These are phyloP conservation scores for Oxyria digyna DNA, from an alignment of 148 eudicot genomes.

Conservation along the genomic window DNA sequence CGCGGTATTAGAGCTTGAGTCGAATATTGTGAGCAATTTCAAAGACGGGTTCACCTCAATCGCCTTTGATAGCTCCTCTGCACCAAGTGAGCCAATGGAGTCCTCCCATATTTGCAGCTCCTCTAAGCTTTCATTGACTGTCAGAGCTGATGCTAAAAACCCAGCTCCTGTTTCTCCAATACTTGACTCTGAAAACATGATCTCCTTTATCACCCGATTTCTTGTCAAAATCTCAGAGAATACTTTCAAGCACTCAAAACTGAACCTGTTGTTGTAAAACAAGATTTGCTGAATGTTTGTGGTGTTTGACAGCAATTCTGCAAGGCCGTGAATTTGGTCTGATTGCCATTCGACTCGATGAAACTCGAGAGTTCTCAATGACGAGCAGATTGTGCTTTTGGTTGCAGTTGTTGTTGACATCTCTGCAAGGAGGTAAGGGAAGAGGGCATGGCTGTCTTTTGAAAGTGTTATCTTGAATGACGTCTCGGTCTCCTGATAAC, in stretches of 20 bases:
- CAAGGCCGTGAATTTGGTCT: conserved; percentile 35
- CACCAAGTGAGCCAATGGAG: conserved; percentile 63
- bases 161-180: conserved; percentile 58
- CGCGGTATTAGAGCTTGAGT: conserved; percentile 45
- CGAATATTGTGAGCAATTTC: conserved; percentile 53
- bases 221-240: conserved; percentile 45
- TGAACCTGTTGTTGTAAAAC: conserved; percentile 47
- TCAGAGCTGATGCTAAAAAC: conserved; percentile 57
- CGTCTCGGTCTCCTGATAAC: conserved; percentile 40
- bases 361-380: conserved; percentile 51
- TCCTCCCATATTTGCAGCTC: conserved; percentile 91
- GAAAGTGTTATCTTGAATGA: conserved; percentile 45
- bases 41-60: conserved; percentile 69
- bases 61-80: conserved; percentile 85
- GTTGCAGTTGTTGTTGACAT: conserved; percentile 33
- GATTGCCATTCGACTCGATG: conserved; percentile 62
- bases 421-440: conserved; percentile 31
- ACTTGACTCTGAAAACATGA: conserved; percentile 53
- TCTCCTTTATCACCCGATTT: conserved; percentile 43
- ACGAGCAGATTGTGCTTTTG: conserved; percentile 11
- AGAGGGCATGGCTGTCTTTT: conserved; percentile 23
- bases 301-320: conserved; percentile 25
- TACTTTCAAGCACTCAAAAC: conserved; percentile 34
- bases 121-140: conserved; percentile 49
- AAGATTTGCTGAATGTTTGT: conserved; percentile 32